phyloP scores from a whole-genome alignment of 352 stramenopile species.

The Globisporangium polare region DNA sequence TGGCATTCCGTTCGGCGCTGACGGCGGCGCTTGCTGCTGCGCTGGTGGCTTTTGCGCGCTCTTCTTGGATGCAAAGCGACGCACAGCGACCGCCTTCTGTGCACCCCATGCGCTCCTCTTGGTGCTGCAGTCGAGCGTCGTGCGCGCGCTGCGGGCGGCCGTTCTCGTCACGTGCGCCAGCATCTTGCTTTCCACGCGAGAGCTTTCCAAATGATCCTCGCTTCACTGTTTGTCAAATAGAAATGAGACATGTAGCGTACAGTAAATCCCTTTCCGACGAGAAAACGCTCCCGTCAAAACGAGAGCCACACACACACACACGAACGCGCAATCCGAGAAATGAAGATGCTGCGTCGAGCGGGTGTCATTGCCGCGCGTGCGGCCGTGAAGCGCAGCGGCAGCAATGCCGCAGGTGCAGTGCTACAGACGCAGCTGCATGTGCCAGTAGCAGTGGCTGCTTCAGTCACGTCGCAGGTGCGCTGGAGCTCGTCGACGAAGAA shows the following conservation, averaged over 20 bases:
- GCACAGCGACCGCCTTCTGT: not conserved
- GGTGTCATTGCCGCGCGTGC: not conserved
- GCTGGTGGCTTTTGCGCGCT: not conserved
- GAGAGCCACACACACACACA: not conserved
- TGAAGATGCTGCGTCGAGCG: constrained; percentile 9
- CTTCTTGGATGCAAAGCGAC: constrained; percentile 16
- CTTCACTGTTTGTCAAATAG: not conserved
- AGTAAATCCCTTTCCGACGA: too few species aligned
- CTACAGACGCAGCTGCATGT: not conserved
- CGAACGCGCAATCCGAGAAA: not conserved
- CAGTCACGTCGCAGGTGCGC: not conserved
- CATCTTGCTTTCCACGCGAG: not conserved
- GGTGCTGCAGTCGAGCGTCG: not conserved
- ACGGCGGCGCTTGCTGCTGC: constrained; percentile 3
- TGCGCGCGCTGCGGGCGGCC: not conserved
- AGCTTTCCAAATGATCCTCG: not conserved
- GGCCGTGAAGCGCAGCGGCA: not conserved
- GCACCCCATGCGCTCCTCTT: not conserved
- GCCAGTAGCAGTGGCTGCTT: too few species aligned
- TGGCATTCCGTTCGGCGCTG: not conserved
- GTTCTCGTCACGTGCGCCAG: constrained; percentile 6
- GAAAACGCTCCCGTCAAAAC: too few species aligned
- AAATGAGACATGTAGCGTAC: constrained; percentile 8
- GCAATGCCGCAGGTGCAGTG: not conserved
- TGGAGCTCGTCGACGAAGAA: constrained; percentile 19